Evolutionary conservation across 73 alveolate species (phyloP).

Genomic region (Blepharisma japonicum): DNA sequence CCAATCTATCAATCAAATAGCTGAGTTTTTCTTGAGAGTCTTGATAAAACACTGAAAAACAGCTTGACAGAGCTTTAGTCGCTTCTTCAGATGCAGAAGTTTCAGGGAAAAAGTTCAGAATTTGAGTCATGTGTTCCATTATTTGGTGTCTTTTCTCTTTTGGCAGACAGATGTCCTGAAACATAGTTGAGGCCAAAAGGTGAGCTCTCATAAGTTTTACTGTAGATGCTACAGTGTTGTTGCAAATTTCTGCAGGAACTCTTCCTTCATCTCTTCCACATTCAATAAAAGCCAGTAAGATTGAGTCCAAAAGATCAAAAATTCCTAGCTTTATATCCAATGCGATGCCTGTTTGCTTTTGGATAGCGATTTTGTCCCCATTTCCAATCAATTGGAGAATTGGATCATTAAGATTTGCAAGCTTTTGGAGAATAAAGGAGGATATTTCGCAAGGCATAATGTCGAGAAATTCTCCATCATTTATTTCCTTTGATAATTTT

Average conservation of each 20-base stretch:
- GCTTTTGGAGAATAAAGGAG: neutral
- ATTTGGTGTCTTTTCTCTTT: neutral
- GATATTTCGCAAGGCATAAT: neutral
- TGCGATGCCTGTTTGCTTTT: conserved; percentile 7
- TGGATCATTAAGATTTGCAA: neutral
- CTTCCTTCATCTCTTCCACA: neutral
- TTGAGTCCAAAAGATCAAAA: too few species aligned
- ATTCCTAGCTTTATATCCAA: neutral
- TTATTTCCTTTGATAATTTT: neutral
- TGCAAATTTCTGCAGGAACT: neutral
- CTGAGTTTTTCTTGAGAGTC: neutral
- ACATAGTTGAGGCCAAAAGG: neutral
- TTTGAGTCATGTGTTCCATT: neutral
- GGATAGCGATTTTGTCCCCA: neutral
- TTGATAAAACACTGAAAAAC: neutral
- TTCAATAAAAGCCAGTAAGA: too few species aligned
- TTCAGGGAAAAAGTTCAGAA: neutral
- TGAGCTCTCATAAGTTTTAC: conserved; percentile 12
- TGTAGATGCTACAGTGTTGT: neutral
- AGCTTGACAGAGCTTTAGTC: neutral
- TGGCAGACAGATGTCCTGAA: neutral
- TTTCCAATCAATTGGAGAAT: neutral
- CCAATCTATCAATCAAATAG: neutral
- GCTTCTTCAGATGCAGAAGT: neutral
- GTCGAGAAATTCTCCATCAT: neutral